A percentile compares a stretch with the other conserved stretches of the same genome.
phyloP scores from a whole-genome alignment of 169 alveolate genomes.

The Plasmodium cynomolgi region DNA sequence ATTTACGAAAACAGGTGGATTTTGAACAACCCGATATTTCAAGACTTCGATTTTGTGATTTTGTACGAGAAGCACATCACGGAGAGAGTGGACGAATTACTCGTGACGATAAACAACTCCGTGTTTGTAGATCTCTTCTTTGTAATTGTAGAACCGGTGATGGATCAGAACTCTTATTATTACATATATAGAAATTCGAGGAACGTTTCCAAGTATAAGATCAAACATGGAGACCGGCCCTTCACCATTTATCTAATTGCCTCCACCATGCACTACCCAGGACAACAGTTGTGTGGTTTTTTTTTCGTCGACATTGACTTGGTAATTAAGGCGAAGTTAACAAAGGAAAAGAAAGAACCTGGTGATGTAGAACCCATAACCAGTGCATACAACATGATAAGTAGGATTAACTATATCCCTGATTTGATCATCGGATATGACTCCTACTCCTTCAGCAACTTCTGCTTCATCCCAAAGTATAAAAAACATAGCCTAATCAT shows the following conservation, averaged over 20 bases:
- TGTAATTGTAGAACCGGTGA: not conserved
- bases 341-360: not conserved
- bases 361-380: not conserved
- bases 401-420: constrained; percentile 24
- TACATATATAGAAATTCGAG: constrained; percentile 21
- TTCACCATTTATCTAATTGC: constrained; percentile 14
- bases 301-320: constrained; percentile 59
- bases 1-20: constrained; percentile 39
- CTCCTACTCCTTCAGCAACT: constrained; percentile 7
- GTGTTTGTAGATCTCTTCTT: constrained; percentile 15
- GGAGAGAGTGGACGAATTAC: constrained; percentile 4
- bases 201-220: not conserved
- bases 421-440: constrained; percentile 41
- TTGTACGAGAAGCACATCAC: constrained; percentile 5
- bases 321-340: not conserved
- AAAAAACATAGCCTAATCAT: constrained; percentile 37
- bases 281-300: constrained; percentile 26
- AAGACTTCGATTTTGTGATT: constrained; percentile 30
- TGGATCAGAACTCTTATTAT: constrained; percentile 13
- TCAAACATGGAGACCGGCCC: not conserved
- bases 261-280: constrained; percentile 5
- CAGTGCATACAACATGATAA: not conserved
- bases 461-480: constrained; percentile 24
- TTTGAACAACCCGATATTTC: constrained; percentile 21
- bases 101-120: constrained; percentile 37